phyloP scores from a whole-genome alignment of 2,329 filamentous ascomycete species.

The Didymella segeticola region DNA sequence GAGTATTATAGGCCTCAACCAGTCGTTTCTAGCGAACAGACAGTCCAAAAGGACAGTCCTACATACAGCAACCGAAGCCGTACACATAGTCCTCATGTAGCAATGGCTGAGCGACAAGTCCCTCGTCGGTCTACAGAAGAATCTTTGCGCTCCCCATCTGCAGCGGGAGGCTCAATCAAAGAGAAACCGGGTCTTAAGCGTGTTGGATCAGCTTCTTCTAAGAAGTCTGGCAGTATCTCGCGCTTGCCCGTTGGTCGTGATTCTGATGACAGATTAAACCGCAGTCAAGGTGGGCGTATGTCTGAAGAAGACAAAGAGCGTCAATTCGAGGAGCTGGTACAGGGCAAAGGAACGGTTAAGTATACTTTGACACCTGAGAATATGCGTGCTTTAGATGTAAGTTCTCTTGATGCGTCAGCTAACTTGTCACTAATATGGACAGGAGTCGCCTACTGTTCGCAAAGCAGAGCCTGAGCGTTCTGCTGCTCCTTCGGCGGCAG shows the following conservation, averaged over 20 bases:
- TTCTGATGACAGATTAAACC: conserved; percentile 38
- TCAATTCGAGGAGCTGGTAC: conserved; percentile 57
- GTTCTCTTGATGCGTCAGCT: conserved; percentile 22
- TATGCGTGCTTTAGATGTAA: conserved; percentile 54
- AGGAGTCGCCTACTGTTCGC: conserved; percentile 32
- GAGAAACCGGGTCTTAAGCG: conserved; percentile 43
- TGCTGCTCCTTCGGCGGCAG: conserved; percentile 35
- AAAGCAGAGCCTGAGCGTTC: conserved; percentile 28
- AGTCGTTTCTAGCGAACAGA: conserved; percentile 3
- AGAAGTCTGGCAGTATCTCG: conserved; percentile 40
- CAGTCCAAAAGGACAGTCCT: conserved; percentile 17
- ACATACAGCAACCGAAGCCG: conserved; percentile 24
- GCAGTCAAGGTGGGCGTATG: conserved; percentile 40
- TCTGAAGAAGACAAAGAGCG: conserved; percentile 49
- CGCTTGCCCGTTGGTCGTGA: conserved; percentile 43
- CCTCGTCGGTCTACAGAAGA: conserved; percentile 34
- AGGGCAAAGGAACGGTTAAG: conserved; percentile 57
- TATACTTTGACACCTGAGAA: conserved; percentile 58
- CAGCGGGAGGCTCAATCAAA: conserved; percentile 16
- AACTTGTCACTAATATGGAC: conserved; percentile 13
- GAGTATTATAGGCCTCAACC: conserved; percentile 23
- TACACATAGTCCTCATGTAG: conserved; percentile 20
- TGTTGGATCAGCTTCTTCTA: conserved; percentile 40
- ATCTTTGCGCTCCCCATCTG: conserved; percentile 29
- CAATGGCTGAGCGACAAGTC: conserved; percentile 26